Conservation (phyloP, 768 basidiomycete species). For the Termitomyces bulborhizus region DNA sequence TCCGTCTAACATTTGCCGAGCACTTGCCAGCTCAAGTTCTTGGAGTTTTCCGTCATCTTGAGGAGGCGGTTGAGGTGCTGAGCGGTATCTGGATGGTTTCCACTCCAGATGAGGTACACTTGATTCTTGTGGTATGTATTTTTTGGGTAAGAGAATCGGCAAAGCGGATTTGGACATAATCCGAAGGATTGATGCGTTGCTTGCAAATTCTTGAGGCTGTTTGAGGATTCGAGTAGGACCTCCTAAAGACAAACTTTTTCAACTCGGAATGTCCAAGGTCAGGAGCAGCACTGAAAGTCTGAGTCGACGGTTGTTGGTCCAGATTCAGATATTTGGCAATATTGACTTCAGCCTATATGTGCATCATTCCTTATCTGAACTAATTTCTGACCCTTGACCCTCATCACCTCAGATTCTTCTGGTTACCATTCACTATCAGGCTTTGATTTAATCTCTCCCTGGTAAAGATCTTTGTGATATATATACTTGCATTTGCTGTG, state of each 20-base stretch:
- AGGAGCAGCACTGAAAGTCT: background rate
- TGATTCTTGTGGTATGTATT: constrained; percentile 27
- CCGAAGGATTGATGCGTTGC: background rate
- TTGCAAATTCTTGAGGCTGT: background rate
- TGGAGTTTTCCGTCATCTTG: constrained; percentile 69
- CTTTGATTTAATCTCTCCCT: background rate
- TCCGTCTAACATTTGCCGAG: constrained; percentile 68
- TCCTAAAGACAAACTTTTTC: background rate
- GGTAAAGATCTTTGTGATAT: background rate
- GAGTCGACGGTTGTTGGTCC: background rate
- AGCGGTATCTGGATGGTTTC: constrained; percentile 66
- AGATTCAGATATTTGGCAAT: background rate
- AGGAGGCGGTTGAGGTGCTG: constrained; percentile 73
- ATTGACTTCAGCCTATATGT: background rate
- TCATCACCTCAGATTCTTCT: background rate
- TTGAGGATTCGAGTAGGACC: background rate
- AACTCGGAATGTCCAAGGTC: background rate
- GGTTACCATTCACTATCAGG: background rate
- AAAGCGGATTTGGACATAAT: constrained; percentile 21
- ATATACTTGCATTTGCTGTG: no score
- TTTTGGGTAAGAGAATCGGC: constrained; percentile 52
- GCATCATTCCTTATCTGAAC: no score
- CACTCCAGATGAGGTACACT: constrained; percentile 53
- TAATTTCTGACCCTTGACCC: no score
- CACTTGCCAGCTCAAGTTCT: constrained; percentile 75